Percentiles rank a stretch among this genome's conserved stretches.
These are phyloP conservation scores for Xylaria sp. DNA, from an alignment of 2,329 filamentous ascomycete species.

Conservation along the genomic window DNA sequence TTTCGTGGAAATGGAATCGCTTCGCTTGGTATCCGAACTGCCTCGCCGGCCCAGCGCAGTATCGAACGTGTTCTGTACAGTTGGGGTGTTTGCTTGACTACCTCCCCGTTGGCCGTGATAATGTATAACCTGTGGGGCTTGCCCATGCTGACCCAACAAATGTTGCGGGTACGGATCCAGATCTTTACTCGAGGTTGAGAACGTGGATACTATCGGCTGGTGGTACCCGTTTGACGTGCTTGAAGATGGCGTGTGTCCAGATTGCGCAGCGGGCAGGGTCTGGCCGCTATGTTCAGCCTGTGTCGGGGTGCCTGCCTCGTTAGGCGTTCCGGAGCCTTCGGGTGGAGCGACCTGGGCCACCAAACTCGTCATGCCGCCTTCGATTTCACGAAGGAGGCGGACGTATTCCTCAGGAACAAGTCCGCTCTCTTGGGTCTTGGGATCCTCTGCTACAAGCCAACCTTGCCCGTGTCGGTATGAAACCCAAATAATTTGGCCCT, in stretches of 20 bases:
- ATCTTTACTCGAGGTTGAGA: conserved; percentile 77
- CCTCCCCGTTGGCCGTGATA: conserved; percentile 76
- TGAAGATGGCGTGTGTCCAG: conserved; percentile 58
- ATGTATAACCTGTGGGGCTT: conserved; percentile 73
- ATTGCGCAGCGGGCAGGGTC: conserved; percentile 35
- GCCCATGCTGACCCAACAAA: conserved; percentile 70
- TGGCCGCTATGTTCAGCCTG: conserved; percentile 65
- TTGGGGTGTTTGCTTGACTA: conserved; percentile 74
- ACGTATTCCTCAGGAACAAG: conserved; percentile 98
- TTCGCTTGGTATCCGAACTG: conserved; percentile 61
- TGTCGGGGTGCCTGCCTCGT: conserved; percentile 69
- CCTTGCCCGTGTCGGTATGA: conserved; percentile 96
- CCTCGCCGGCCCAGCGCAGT: conserved; percentile 58
- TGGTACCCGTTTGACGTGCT: conserved; percentile 71
- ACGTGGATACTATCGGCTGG: conserved; percentile 74
- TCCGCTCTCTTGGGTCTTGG: conserved; percentile 92
- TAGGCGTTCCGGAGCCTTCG: conserved; percentile 64
- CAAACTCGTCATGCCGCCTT: conserved; percentile 84
- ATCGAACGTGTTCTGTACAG: conserved; percentile 64
- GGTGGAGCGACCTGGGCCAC: conserved; percentile 64
- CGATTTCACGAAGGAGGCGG: conserved; percentile 88
- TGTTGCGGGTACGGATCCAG: conserved; percentile 75
- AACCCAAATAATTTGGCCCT: conserved; percentile 96
- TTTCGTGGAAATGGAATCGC: conserved; percentile 51
- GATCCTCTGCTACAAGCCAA: conserved; percentile 97